Conservation (phyloP, 108 stramenopile genomes). For the Cyclostephanos invisitatus region DNA sequence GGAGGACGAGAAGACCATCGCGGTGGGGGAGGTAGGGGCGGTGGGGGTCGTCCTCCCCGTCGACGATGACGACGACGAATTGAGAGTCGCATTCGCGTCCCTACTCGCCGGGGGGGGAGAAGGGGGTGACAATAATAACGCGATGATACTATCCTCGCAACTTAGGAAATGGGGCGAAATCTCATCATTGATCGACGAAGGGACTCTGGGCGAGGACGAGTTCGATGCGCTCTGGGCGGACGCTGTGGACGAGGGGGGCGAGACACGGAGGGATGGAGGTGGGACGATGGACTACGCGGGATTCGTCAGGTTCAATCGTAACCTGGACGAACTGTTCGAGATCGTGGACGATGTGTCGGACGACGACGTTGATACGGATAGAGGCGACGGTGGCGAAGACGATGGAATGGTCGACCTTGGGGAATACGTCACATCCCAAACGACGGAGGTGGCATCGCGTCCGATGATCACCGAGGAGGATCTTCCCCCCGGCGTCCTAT, state of each 20-base stretch:
- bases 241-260: constrained; percentile 19
- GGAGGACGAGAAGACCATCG: constrained; percentile 2
- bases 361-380: constrained; percentile 38
- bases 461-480: constrained; percentile 56
- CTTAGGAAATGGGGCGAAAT: constrained; percentile 76
- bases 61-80: constrained; percentile 40
- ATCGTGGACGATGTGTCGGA: constrained; percentile 66
- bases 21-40: constrained; percentile 7
- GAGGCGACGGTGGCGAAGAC: constrained; percentile 2
- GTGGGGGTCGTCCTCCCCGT: constrained; percentile 26
- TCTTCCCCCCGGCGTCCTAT: constrained; percentile 68
- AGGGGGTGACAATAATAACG: constrained; percentile 12
- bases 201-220: constrained; percentile 75
- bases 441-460: constrained; percentile 1
- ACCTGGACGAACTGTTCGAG: constrained; percentile 76
- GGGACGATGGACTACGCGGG: constrained; percentile 56
- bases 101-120: constrained; percentile 29
- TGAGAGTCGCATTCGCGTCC: constrained; percentile 46
- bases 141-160: constrained; percentile 51
- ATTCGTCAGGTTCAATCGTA: constrained; percentile 72
- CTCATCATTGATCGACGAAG: constrained; percentile 63
- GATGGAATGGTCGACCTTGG: neutral
- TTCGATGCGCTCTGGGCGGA: constrained; percentile 69
- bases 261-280: neutral
- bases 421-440: neutral